Conservation (phyloP, 768 basidiomycete species). For the Candolleomyces efflorescens region DNA sequence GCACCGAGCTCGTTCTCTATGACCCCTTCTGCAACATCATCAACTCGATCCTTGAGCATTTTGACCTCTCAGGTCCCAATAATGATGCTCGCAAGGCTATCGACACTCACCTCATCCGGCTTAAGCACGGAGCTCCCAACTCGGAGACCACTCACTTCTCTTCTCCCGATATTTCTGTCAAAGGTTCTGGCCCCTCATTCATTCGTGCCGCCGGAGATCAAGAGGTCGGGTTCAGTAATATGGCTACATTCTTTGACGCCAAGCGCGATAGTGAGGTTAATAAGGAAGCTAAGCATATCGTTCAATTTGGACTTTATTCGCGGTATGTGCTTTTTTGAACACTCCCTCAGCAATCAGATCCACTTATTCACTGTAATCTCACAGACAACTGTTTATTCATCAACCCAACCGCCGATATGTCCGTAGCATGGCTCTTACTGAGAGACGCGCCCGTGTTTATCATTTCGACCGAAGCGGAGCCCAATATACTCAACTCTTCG, state of each 20-base stretch:
- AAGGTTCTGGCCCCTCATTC: neutral
- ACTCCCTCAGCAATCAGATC: neutral
- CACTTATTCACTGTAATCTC: no score
- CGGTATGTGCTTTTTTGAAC: neutral
- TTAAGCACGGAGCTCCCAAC: neutral
- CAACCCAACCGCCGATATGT: conserved; percentile 3
- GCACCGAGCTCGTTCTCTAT: neutral
- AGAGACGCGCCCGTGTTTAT: neutral
- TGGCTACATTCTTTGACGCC: neutral
- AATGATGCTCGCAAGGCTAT: neutral
- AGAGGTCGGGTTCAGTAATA: neutral
- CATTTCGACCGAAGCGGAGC: conserved; percentile 5
- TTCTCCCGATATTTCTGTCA: neutral
- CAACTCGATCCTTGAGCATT: neutral
- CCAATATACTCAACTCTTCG: neutral
- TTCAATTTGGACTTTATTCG: neutral
- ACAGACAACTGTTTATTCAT: neutral
- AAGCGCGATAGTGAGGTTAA: neutral
- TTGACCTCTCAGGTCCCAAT: neutral
- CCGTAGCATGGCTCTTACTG: neutral
- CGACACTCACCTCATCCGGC: neutral
- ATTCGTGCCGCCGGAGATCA: no score
- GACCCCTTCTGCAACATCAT: neutral
- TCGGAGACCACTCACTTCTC: no score
- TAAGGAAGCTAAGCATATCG: neutral